Conservation (phyloP, 768 basidiomycete species). For the Pholiota microspora region DNA sequence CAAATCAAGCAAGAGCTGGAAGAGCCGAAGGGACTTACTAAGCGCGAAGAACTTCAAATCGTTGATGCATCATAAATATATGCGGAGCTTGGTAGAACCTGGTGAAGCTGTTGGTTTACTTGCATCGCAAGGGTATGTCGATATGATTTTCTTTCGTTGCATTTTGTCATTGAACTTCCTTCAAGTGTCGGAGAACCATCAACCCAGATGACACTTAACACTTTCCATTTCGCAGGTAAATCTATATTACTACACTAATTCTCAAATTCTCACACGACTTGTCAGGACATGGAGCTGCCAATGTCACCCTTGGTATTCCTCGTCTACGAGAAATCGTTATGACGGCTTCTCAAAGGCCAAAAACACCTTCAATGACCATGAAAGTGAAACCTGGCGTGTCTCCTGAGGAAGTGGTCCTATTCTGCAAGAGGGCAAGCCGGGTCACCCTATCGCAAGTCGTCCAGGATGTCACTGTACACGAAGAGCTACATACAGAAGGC, state of each 20-base stretch:
- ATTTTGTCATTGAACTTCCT: neutral
- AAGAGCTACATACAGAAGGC: slow-evolving; percentile 66
- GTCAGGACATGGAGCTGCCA: slow-evolving; percentile 96
- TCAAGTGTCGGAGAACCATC: slow-evolving; percentile 96
- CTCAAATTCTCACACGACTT: too few species aligned
- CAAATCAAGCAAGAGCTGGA: slow-evolving; percentile 27
- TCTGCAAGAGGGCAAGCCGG: slow-evolving; percentile 87
- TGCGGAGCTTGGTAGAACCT: slow-evolving; percentile 91
- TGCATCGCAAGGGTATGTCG: slow-evolving; percentile 90
- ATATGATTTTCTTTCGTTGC: neutral
- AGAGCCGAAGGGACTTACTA: slow-evolving; percentile 42
- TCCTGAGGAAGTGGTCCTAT: slow-evolving; percentile 58
- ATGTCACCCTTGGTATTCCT: slow-evolving; percentile 98
- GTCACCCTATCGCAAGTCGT: slow-evolving; percentile 87
- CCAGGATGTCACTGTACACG: slow-evolving; percentile 78
- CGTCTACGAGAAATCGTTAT: slow-evolving; percentile 98
- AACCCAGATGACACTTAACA: slow-evolving; percentile 99
- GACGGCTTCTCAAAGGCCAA: slow-evolving; percentile 95
- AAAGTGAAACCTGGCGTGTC: slow-evolving; percentile 54
- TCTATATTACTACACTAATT: slow-evolving; percentile 6
- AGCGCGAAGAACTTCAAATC: slow-evolving; percentile 63
- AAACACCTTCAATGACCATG: slow-evolving; percentile 97
- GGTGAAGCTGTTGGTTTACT: slow-evolving; percentile 98
- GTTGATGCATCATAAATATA: slow-evolving; percentile 90
- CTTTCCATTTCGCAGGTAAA: slow-evolving; percentile 99